Base-by-base conservation (phyloP, 495 filamentous ascomycete species). In the Aspergillus sparsus region DNA sequence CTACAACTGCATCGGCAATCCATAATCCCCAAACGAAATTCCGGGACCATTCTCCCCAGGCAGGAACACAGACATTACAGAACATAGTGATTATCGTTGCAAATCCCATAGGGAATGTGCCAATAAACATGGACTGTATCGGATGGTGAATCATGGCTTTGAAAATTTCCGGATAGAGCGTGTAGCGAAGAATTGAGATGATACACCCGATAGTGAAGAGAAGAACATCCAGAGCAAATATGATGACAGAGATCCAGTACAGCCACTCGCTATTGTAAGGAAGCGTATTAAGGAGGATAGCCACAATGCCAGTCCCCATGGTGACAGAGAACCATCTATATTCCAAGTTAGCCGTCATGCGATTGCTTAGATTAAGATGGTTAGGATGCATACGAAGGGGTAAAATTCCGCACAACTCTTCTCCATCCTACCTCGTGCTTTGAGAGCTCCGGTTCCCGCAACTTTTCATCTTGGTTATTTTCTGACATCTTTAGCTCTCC, bases 241-340 rank as follows among this genome's bases (percentile, higher is more conserved):
- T 70, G 31, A 78, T 65, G 41, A 85, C 63, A 0, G 82, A 84
- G 13, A 86, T 71, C 60, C 72, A 80, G 53, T 81, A 77, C 2
- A 87, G 71, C 78, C 82, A 83, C 32, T 18, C 6, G 12, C 71
- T 81, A 56, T 85, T 80, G 59, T 82, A 85, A 5, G 85, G 83
- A 4, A 87, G 72, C 9, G 76, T 77, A 61, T 85, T 77, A 3
- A 87, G 73, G 8, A 87, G 72, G 33, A 86, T 80, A 6, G 85
- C 84, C 3, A 84, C 82, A 31, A 88, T 85, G 5, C 85, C 86
- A 0, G 86, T 89, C 34, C 86, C 83, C 85, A 89, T 88, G 13
- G 69, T 88, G 37, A 85, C 76, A 8, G 85, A 77, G 60, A 80
- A 76, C 76, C 76, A 79, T 61, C 73, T 79, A 37, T 37, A 8